Percentiles rank a stretch among this genome's conserved stretches.
These are phyloP conservation scores for Zygoascus flipseniorum DNA, from an alignment of 805 yeast species.

Conservation along the genomic window DNA sequence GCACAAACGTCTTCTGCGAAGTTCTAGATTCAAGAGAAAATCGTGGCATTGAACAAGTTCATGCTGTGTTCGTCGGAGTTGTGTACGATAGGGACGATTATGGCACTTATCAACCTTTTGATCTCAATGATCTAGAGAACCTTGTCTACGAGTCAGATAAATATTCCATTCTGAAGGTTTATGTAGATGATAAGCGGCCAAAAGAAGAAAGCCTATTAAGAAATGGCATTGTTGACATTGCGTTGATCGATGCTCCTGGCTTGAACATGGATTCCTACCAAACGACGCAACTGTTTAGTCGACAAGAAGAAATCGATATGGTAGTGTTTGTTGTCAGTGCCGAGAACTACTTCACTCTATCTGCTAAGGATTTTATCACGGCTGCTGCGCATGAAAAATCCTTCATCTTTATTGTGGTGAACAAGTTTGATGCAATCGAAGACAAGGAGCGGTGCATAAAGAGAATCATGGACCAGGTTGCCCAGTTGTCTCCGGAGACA, in stretches of 20 bases:
- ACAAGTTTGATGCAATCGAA: constrained; percentile 77
- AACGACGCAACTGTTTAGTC: constrained; percentile 88
- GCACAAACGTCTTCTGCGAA: constrained; percentile 94
- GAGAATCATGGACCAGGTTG: constrained; percentile 76
- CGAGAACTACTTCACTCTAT: constrained; percentile 88
- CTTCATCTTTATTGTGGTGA: constrained; percentile 87
- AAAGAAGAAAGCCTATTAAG: constrained; percentile 61
- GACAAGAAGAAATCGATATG: constrained; percentile 95
- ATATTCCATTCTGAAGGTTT: constrained; percentile 68
- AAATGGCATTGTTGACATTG: constrained; percentile 88
- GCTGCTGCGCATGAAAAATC: constrained; percentile 88
- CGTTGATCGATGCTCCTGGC: constrained; percentile 96
- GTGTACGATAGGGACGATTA: constrained; percentile 49
- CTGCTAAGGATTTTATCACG: constrained; percentile 88
- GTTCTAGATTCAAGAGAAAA: constrained; percentile 79
- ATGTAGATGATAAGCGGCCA: constrained; percentile 66
- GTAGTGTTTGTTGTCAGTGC: constrained; percentile 95
- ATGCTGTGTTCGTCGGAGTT: constrained; percentile 55
- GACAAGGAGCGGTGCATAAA: constrained; percentile 73
- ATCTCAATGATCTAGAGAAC: constrained; percentile 49
- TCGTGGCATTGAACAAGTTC: constrained; percentile 76
- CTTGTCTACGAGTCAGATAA: constrained; percentile 68
- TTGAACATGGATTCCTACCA: constrained; percentile 86
- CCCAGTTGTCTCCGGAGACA: constrained; percentile 80
- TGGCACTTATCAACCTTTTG: constrained; percentile 51